These are phyloP conservation scores for Vigna angularis DNA, from an alignment of 306 rosid genomes.

Conservation along the genomic window DNA sequence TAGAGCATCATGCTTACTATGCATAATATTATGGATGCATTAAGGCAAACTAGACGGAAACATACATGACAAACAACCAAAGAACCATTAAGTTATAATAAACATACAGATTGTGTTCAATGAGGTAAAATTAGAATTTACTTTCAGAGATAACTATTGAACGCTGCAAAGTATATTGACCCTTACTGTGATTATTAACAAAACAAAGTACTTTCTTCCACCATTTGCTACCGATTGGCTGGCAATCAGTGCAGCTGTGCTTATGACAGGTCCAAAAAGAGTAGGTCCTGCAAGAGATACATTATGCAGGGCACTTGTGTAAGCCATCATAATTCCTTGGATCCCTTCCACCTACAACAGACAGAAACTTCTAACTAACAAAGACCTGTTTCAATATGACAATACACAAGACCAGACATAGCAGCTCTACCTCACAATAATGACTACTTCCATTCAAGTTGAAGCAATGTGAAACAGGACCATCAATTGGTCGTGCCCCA, in stretches of 20 bases:
- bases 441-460: conserved; percentile 94
- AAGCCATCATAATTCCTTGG: conserved; percentile 97
- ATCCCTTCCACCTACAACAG: conserved; percentile 93
- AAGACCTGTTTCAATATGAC: conserved; percentile 40
- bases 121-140: conserved; percentile 8
- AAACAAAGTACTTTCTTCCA: conserved; percentile 85
- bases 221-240: conserved; percentile 88
- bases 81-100: not conserved
- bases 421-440: conserved; percentile 78
- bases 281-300: conserved; percentile 99
- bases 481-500: conserved; percentile 99
- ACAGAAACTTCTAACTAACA: conserved; percentile 35
- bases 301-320: conserved; percentile 90
- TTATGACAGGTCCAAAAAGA: conserved; percentile 97
- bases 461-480: conserved; percentile 99
- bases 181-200: conserved; percentile 95
- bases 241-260: conserved; percentile 88
- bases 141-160: conserved; percentile 6
- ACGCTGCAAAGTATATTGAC: conserved; percentile 42
- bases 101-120: not conserved
- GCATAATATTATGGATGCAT: not conserved
- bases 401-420: conserved; percentile 44
- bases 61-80: conserved; percentile 21
- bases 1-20: not conserved
- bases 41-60: conserved; percentile 8